Percentiles rank a stretch among this genome's conserved stretches.
Conservation (phyloP, 257 asterid species). For the Ocimum tenuiflorum region DNA sequence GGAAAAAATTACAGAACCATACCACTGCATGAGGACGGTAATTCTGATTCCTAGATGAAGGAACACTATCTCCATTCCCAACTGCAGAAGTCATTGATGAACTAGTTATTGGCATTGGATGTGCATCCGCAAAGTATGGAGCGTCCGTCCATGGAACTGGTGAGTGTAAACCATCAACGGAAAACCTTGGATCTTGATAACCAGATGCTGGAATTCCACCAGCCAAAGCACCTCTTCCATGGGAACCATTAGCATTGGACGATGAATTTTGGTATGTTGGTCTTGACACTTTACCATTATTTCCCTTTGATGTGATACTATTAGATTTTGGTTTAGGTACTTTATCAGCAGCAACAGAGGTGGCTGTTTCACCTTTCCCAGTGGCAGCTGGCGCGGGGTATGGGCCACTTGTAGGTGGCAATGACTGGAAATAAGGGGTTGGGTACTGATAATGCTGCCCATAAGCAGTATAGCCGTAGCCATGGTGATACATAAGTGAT, state of each 20-base stretch:
- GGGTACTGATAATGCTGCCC: conserved; percentile 71
- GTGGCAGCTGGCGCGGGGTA: conserved; percentile 32
- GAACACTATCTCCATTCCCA: conserved; percentile 32
- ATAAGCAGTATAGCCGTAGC: conserved; percentile 55
- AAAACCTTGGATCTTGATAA: conserved; percentile 56
- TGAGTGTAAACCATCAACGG: conserved; percentile 52
- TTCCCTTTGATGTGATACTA: conserved; percentile 39
- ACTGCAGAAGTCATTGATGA: conserved; percentile 36
- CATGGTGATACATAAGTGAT: conserved; percentile 51
- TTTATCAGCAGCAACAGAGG: conserved; percentile 41
- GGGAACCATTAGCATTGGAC: conserved; percentile 30
- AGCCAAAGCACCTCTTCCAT: conserved; percentile 40
- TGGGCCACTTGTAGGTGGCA: conserved; percentile 36
- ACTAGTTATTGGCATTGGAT: conserved; percentile 33
- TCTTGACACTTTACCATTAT: conserved; percentile 28
- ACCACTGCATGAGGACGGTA: conserved; percentile 41
- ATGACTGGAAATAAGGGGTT: conserved; percentile 50
- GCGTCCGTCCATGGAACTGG: conserved; percentile 57
- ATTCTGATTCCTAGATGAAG: conserved; percentile 45
- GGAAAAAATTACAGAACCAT: not conserved
- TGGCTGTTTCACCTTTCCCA: conserved; percentile 42
- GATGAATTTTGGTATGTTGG: conserved; percentile 36
- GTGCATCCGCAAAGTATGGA: conserved; percentile 51
- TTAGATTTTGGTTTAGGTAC: conserved; percentile 41
- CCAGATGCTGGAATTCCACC: conserved; percentile 46